Percentiles rank a stretch among this genome's conserved stretches.
Conservation (phyloP, 2,329 filamentous ascomycete species). For the Rasamsonia emersonii region DNA sequence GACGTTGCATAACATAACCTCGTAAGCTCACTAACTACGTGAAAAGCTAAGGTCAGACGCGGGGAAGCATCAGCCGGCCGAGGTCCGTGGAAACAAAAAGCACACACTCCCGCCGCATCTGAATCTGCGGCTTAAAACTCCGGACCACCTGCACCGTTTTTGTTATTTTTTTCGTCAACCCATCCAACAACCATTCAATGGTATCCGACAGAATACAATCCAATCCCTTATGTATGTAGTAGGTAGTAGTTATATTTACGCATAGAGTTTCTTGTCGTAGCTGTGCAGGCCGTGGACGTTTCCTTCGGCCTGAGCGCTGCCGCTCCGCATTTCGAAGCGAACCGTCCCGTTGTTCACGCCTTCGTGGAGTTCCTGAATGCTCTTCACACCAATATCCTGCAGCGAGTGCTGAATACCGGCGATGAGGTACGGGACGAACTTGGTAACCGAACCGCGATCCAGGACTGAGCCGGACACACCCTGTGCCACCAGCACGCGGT, state of each 20-base stretch:
- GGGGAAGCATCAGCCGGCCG: too few species aligned
- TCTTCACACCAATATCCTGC: conserved; percentile 87
- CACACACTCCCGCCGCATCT: too few species aligned
- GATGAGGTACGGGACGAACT: conserved; percentile 92
- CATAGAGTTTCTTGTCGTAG: conserved; percentile 99
- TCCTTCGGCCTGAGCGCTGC: conserved; percentile 91
- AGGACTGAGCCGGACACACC: conserved; percentile 71
- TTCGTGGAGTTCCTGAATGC: conserved; percentile 66
- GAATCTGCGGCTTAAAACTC: too few species aligned
- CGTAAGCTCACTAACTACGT: too few species aligned
- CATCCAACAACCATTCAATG: too few species aligned
- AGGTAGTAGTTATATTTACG: conserved; percentile 42
- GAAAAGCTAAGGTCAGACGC: too few species aligned
- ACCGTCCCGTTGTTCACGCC: conserved; percentile 66
- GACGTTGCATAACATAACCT: too few species aligned
- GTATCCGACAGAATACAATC: too few species aligned
- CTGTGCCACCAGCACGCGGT: conserved; percentile 89
- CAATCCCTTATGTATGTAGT: conserved; percentile 7
- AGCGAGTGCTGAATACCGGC: conserved; percentile 95
- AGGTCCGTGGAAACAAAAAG: too few species aligned
- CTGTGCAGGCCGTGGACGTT: conserved; percentile 95
- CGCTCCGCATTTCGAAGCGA: conserved; percentile 88
- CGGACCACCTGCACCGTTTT: too few species aligned
- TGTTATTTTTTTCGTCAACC: too few species aligned
- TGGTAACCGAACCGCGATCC: conserved; percentile 65